Evolutionary conservation across 305 asterid species (phyloP), one percentile per base, ranked within the genome.

Genomic region (Ilex paraguariensis): DNA sequence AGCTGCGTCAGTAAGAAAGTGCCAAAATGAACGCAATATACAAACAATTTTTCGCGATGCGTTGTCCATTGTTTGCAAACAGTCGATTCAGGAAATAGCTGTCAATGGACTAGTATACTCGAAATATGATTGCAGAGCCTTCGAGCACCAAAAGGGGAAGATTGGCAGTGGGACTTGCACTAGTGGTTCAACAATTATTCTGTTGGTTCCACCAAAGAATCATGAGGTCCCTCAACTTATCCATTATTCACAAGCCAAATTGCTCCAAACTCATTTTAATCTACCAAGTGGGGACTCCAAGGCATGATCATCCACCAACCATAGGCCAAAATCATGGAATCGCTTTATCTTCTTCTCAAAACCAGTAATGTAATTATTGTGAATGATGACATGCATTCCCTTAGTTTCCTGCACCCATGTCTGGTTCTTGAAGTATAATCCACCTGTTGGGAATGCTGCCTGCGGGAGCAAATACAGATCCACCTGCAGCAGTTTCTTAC

Each of bases 331-430:
- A 39, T 87, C 95, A 32, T 81, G 86, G 57, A 93, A 93, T 3
- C 96, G 84, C 73, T 82, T 77, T 52, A 64, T 84, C 87, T 93
- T 93, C 84, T 87, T 93, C 63, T 90, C 96, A 50, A 90, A 93
- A 67, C 99, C 99, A 64, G 77, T 58, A 32, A 93, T 87, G 68
- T 93, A 93, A 74, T 93, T 93, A 61, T 93, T 90, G 74, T 93
- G 97, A 63, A 93, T 86, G 53, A 90, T 84, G 61, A 79, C 97
- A 44, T 87, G 97, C 83, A 71, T 81, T 66, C 95, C 99, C 74
- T 86, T 82, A 32, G 99, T 93, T 73, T 90, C 97, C 61, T 79
- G 59, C 16, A 75, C 96, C 42, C 42, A 36, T 36, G 42, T 36
- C 42, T 36, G 42, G 42, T 36, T 36, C 0, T 36, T 36, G 42